Conservation (phyloP, 805 yeast genomes). For the Candida xyloterini region DNA sequence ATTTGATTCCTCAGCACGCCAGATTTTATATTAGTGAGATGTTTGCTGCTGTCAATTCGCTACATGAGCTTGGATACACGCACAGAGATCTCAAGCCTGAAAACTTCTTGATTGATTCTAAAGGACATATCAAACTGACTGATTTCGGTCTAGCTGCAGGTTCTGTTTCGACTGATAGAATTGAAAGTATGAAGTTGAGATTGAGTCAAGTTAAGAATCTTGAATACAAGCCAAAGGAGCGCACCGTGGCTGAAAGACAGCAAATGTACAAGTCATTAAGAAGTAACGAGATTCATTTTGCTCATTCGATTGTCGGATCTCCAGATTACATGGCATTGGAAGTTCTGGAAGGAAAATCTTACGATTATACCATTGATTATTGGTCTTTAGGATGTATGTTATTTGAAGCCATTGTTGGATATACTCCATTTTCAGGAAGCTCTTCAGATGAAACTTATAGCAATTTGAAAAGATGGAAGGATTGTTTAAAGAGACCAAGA, state of each 20-base stretch:
- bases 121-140: constrained; percentile 89
- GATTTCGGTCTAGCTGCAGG: constrained; percentile 99
- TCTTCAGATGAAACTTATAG: constrained; percentile 93
- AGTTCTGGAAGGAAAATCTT: constrained; percentile 88
- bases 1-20: constrained; percentile 90
- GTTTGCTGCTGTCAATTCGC: constrained; percentile 91
- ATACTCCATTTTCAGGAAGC: constrained; percentile 95
- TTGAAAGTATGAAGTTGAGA: constrained; percentile 83
- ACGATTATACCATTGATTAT: constrained; percentile 95
- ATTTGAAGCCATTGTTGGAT: constrained; percentile 93
- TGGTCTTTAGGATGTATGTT: constrained; percentile 99
- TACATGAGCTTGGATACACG: constrained; percentile 92
- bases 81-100: constrained; percentile 97
- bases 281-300: constrained; percentile 76
- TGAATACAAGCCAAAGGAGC: constrained; percentile 62
- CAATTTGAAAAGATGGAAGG: constrained; percentile 90
- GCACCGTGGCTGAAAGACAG: constrained; percentile 85
- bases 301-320: constrained; percentile 94
- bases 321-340: constrained; percentile 99
- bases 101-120: constrained; percentile 82
- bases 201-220: constrained; percentile 67
- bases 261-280: constrained; percentile 76
- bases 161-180: constrained; percentile 85
- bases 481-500: constrained; percentile 83
- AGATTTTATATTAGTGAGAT: constrained; percentile 93